These are phyloP conservation scores for Neopestalotiopsis sp. DNA, from an alignment of 2,329 filamentous ascomycete species.

Conservation along the genomic window DNA sequence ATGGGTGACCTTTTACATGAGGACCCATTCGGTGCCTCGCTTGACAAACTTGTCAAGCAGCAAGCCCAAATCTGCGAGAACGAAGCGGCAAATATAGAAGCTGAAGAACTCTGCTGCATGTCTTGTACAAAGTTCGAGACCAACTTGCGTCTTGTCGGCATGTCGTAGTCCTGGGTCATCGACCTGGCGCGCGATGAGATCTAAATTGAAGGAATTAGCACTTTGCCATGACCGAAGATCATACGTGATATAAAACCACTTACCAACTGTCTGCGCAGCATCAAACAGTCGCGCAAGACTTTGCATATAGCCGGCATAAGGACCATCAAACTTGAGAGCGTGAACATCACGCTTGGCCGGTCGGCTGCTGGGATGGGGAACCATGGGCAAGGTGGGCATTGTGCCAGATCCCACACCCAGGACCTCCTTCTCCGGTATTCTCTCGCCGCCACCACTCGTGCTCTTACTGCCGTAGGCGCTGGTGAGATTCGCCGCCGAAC, in stretches of 20 bases:
- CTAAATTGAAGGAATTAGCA: constrained; percentile 47
- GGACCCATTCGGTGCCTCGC: constrained; percentile 92
- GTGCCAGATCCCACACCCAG: constrained; percentile 63
- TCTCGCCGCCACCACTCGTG: constrained; percentile 39
- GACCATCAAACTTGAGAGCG: constrained; percentile 76
- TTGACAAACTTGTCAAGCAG: constrained; percentile 98
- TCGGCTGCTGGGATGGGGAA: constrained; percentile 64
- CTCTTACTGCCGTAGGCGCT: constrained; percentile 55
- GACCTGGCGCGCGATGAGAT: constrained; percentile 94
- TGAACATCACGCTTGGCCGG: constrained; percentile 74
- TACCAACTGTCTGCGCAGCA: constrained; percentile 90
- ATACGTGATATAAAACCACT: constrained; percentile 39
- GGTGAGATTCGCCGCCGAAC: constrained; percentile 69
- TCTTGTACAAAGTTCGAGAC: constrained; percentile 88
- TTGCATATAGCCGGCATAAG: constrained; percentile 89
- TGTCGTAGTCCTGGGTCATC: constrained; percentile 92
- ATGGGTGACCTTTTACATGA: constrained; percentile 14
- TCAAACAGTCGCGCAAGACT: constrained; percentile 90
- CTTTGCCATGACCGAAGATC: neutral
- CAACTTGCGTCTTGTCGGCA: constrained; percentile 92
- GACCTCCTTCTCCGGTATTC: constrained; percentile 45
- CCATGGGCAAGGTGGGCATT: constrained; percentile 82
- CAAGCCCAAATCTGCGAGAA: constrained; percentile 81
- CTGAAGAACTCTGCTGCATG: constrained; percentile 98
- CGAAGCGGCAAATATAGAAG: constrained; percentile 95